These are phyloP conservation scores for Lolium rigidum DNA, from an alignment of 176 grass and related monocot species.

Conservation along the genomic window DNA sequence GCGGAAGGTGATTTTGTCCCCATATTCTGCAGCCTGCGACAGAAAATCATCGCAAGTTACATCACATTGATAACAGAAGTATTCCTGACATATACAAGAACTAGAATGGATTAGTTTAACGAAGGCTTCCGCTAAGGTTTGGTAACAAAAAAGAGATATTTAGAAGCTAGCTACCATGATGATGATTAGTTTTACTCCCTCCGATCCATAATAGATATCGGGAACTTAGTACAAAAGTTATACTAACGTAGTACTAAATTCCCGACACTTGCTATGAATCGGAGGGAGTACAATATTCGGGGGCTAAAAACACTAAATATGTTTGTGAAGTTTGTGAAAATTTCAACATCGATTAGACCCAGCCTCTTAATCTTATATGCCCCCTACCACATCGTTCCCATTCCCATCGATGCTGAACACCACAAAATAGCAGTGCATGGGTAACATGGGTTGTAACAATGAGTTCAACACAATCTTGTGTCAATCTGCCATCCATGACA, in stretches of 20 bases:
- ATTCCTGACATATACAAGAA: neutral
- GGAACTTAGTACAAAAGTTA: too few species aligned
- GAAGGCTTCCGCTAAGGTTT: neutral
- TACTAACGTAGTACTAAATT: too few species aligned
- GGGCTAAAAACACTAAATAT: neutral
- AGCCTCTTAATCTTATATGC: neutral
- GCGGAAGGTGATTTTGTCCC: slow-evolving; percentile 57
- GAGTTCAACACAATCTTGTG: neutral
- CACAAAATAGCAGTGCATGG: neutral
- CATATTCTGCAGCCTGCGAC: slow-evolving; percentile 49
- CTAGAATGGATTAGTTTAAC: neutral
- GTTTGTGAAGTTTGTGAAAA: neutral
- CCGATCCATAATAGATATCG: too few species aligned
- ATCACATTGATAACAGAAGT: neutral
- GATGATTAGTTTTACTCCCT: neutral
- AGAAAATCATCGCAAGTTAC: slow-evolving; percentile 19
- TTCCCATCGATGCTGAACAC: neutral
- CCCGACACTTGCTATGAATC: too few species aligned
- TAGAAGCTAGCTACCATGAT: neutral
- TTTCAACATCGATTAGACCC: neutral
- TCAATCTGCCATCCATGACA: slow-evolving; percentile 1
- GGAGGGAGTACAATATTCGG: neutral
- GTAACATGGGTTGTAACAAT: neutral
- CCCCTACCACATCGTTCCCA: neutral
- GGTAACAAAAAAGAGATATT: neutral